Conservation (phyloP, 1,284 basidiomycete genomes). For the Sanghuangporus baumii region DNA sequence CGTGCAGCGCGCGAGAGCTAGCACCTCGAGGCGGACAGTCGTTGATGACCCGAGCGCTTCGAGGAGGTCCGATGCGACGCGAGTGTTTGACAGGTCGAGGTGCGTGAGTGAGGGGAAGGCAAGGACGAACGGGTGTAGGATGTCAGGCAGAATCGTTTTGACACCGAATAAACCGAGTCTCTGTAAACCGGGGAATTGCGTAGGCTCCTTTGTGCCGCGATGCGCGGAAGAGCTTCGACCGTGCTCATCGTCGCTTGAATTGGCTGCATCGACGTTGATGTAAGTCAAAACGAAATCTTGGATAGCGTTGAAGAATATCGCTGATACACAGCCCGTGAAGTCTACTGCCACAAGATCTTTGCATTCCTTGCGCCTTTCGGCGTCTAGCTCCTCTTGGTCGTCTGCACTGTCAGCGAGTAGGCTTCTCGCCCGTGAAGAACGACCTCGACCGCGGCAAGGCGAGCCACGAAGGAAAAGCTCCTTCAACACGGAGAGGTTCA, state of each 20-base stretch:
- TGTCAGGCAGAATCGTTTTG: slow-evolving; percentile 67
- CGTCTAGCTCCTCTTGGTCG: slow-evolving; percentile 63
- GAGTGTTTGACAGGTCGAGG: slow-evolving; percentile 85
- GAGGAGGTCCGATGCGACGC: slow-evolving; percentile 75
- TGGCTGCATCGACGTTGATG: slow-evolving; percentile 39
- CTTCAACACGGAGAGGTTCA: slow-evolving; percentile 75
- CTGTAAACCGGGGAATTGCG: slow-evolving; percentile 70
- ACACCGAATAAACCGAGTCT: slow-evolving; percentile 85
- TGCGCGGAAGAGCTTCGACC: slow-evolving; percentile 30
- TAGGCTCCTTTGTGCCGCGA: slow-evolving; percentile 39
- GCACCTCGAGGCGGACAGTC: slow-evolving; percentile 66
- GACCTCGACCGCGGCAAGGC: slow-evolving; percentile 60
- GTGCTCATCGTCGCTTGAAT: slow-evolving; percentile 37
- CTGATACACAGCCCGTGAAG: slow-evolving; percentile 91
- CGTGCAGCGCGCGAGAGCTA: slow-evolving; percentile 87
- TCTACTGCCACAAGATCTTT: slow-evolving; percentile 86
- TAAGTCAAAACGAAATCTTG: slow-evolving; percentile 77
- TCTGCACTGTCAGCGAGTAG: slow-evolving; percentile 37
- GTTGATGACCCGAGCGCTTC: slow-evolving; percentile 56
- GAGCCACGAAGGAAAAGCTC: slow-evolving; percentile 83
- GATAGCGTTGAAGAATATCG: slow-evolving; percentile 80
- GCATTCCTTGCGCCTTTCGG: slow-evolving; percentile 70
- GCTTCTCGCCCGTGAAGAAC: slow-evolving; percentile 62
- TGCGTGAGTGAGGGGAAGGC: slow-evolving; percentile 87
- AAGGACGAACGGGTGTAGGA: slow-evolving; percentile 76